phyloP scores from a whole-genome alignment of 805 yeast species.

The Ogataea philodendri region DNA sequence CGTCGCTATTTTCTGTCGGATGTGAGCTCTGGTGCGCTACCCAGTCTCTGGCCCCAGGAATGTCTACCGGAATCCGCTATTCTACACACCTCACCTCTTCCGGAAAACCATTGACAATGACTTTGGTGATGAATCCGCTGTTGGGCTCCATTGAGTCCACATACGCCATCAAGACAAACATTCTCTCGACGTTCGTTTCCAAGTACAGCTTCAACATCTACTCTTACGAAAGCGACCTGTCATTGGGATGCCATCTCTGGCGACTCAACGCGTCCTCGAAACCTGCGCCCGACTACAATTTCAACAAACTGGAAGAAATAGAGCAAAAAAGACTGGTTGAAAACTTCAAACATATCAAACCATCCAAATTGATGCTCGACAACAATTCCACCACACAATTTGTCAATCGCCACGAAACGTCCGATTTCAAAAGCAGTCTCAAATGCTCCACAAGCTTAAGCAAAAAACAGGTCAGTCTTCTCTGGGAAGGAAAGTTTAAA shows the following conservation, averaged over 20 bases:
- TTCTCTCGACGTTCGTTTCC: slow-evolving; percentile 73
- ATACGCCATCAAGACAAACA: slow-evolving; percentile 78
- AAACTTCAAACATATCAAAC: slow-evolving; percentile 26
- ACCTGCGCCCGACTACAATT: slow-evolving; percentile 7
- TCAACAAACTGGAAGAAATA: slow-evolving; percentile 21
- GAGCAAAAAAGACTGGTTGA: slow-evolving; percentile 23
- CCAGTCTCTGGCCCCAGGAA: slow-evolving; percentile 79
- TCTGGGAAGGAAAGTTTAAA: slow-evolving; percentile 87
- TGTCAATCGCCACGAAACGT: slow-evolving; percentile 42
- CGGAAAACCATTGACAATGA: slow-evolving; percentile 86
- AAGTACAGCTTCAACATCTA: slow-evolving; percentile 86
- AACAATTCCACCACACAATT: slow-evolving; percentile 25
- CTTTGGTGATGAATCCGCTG: slow-evolving; percentile 83
- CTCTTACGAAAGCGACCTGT: slow-evolving; percentile 83
- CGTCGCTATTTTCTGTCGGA: slow-evolving; percentile 64
- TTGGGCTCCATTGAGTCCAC: slow-evolving; percentile 87
- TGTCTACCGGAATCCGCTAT: slow-evolving; percentile 82
- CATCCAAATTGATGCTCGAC: slow-evolving; percentile 18
- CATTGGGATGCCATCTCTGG: slow-evolving; percentile 86
- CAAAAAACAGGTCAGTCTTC: slow-evolving; percentile 55
- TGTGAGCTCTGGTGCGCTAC: slow-evolving; percentile 89
- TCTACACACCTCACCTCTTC: slow-evolving; percentile 76
- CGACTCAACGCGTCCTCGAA: slow-evolving; percentile 35
- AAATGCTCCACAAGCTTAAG: slow-evolving; percentile 70
- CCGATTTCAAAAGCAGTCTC: slow-evolving; percentile 66